These are phyloP conservation scores for Exserohilum rostratum DNA, from an alignment of 2,329 filamentous ascomycete genomes.

Conservation along the genomic window DNA sequence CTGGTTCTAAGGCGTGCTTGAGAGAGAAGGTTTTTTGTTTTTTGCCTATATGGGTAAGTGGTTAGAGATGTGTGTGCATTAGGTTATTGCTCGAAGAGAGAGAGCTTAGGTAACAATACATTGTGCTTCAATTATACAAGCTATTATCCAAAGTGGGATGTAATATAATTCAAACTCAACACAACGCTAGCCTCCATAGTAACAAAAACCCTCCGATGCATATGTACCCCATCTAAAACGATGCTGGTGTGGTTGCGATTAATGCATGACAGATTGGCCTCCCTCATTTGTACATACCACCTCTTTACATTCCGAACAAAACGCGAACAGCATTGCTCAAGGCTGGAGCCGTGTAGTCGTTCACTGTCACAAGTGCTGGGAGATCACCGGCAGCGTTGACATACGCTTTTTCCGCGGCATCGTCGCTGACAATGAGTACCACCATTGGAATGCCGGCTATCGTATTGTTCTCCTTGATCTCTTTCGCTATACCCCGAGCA, in stretches of 20 bases:
- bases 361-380: constrained; percentile 34
- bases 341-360: constrained; percentile 37
- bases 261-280: too few relatives aligned
- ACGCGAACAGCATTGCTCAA: constrained; percentile 32
- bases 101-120: too few relatives aligned
- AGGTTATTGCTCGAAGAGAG: too few relatives aligned
- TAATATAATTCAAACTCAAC: not conserved
- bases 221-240: not conserved
- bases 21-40: too few relatives aligned
- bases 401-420: constrained; percentile 19
- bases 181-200: not conserved
- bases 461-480: constrained; percentile 19
- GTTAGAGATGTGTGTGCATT: too few relatives aligned
- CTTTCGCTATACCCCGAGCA: constrained; percentile 27
- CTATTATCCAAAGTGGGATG: not conserved
- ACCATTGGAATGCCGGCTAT: constrained; percentile 32
- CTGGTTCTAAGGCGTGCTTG: too few relatives aligned
- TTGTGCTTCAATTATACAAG: not conserved
- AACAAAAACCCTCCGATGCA: not conserved
- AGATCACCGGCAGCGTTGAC: constrained; percentile 32
- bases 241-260: too few relatives aligned
- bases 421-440: constrained; percentile 36
- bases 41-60: too few relatives aligned
- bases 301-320: constrained; percentile 30
- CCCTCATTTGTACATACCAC: too few relatives aligned